phyloP scores from a whole-genome alignment of 257 asterid genomes.

The Plantago elongata region DNA sequence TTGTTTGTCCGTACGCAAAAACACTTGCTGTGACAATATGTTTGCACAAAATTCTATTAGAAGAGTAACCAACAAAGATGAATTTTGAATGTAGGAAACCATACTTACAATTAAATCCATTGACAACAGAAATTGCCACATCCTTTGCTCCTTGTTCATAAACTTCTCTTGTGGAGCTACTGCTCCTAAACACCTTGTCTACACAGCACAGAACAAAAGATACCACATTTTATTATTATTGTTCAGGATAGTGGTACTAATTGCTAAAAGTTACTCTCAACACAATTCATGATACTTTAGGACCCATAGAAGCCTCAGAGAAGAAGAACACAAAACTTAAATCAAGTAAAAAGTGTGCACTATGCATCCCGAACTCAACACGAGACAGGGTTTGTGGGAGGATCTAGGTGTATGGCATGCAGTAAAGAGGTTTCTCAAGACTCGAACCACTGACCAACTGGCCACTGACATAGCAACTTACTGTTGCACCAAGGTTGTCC shows the following conservation, averaged over 20 bases:
- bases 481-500: too few species aligned
- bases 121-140: conserved; percentile 77
- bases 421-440: neutral
- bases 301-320: conserved; percentile 9
- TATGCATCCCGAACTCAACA: too few species aligned
- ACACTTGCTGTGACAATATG: conserved; percentile 55
- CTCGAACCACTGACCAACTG: too few species aligned
- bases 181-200: conserved; percentile 80
- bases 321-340: neutral
- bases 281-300: conserved; percentile 5
- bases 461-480: too few species aligned
- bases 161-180: conserved; percentile 76
- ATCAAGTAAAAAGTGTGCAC: neutral
- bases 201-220: conserved; percentile 2
- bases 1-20: conserved; percentile 94
- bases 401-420: too few species aligned
- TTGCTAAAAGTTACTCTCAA: conserved; percentile 2
- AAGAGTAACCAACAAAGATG: neutral
- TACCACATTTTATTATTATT: conserved; percentile 14
- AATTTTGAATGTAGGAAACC: neutral
- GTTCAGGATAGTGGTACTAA: conserved; percentile 2
- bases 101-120: conserved; percentile 80
- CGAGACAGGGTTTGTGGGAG: too few species aligned
- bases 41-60: conserved; percentile 10
- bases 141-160: conserved; percentile 87